Evolutionary conservation across 2,329 filamentous ascomycete genomes (phyloP).

Genomic region (Epichloe coenophiala): DNA sequence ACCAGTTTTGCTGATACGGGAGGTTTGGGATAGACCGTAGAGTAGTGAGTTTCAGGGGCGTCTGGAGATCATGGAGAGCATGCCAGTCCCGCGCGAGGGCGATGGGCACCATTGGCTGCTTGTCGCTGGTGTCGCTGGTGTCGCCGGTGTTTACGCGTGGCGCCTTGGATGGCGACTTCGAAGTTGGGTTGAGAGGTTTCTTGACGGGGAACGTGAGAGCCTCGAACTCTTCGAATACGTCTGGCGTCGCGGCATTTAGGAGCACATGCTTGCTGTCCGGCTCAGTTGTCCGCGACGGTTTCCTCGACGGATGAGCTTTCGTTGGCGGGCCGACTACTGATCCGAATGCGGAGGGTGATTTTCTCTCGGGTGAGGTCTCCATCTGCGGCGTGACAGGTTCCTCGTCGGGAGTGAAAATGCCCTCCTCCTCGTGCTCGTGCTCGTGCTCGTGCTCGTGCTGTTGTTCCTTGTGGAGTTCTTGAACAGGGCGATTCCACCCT

Average conservation of each 20-base stretch:
- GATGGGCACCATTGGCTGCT: conserved; percentile 14
- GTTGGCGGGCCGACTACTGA: not conserved
- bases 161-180: conserved; percentile 1
- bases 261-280: conserved; percentile 1
- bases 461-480: conserved; percentile 7
- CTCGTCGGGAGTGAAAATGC: not conserved
- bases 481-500: conserved; percentile 33
- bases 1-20: conserved; percentile 45
- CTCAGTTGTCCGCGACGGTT: not conserved
- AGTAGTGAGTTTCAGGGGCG: conserved; percentile 37
- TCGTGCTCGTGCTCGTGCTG: not conserved
- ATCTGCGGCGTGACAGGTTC: not conserved
- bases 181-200: not conserved
- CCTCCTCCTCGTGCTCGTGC: not conserved
- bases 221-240: conserved; percentile 26
- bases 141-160: not conserved
- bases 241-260: conserved; percentile 16
- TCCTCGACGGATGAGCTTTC: not conserved
- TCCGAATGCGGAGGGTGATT: not conserved
- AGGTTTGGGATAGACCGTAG: conserved; percentile 36
- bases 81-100: conserved; percentile 28
- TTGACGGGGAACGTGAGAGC: conserved; percentile 17
- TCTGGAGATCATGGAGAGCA: conserved; percentile 24
- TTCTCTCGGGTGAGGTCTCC: not conserved
- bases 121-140: not conserved